Evolutionary conservation across 2,329 filamentous ascomycete species (phyloP).

Genomic region (Scedosporium apiospermum): DNA sequence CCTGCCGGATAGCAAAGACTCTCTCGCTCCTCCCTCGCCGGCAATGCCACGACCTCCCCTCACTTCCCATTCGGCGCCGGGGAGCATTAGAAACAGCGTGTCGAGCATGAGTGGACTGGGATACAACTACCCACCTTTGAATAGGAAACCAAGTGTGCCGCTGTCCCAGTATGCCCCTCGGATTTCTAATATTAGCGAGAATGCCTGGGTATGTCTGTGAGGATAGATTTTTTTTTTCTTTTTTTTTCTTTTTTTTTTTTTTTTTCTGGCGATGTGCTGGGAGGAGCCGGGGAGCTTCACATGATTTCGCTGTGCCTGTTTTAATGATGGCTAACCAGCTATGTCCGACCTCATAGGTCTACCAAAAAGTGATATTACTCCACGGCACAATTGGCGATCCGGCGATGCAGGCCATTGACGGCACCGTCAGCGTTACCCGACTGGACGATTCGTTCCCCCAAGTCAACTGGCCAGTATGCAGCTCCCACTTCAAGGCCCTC

Average conservation of each 20-base stretch:
- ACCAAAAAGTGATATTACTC: slow-evolving; percentile 81
- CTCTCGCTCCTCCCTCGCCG: neutral
- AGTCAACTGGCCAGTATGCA: slow-evolving; percentile 76
- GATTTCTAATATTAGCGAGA: slow-evolving; percentile 69
- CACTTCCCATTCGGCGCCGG: neutral
- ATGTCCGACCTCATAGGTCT: slow-evolving; percentile 47
- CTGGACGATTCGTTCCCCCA: slow-evolving; percentile 79
- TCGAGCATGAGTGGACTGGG: slow-evolving; percentile 54
- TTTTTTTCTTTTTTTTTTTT: no score
- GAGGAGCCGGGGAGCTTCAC: no score
- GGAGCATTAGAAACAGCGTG: slow-evolving; percentile 45
- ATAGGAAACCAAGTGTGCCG: slow-evolving; percentile 36
- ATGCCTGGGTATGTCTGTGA: slow-evolving; percentile 63
- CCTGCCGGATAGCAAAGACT: neutral
- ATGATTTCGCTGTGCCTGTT: no score
- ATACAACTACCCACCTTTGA: slow-evolving; percentile 2
- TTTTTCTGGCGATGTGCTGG: no score
- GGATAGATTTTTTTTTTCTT: no score
- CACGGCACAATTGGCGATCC: slow-evolving; percentile 74
- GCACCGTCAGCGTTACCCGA: slow-evolving; percentile 68
- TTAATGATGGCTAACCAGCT: no score
- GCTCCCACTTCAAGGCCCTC: slow-evolving; percentile 85
- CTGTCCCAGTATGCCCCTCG: slow-evolving; percentile 74
- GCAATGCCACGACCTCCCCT: neutral
- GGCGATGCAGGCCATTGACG: slow-evolving; percentile 60